Base-by-base conservation (phyloP, 2,329 filamentous ascomycete species). In the Apiospora hydei region DNA sequence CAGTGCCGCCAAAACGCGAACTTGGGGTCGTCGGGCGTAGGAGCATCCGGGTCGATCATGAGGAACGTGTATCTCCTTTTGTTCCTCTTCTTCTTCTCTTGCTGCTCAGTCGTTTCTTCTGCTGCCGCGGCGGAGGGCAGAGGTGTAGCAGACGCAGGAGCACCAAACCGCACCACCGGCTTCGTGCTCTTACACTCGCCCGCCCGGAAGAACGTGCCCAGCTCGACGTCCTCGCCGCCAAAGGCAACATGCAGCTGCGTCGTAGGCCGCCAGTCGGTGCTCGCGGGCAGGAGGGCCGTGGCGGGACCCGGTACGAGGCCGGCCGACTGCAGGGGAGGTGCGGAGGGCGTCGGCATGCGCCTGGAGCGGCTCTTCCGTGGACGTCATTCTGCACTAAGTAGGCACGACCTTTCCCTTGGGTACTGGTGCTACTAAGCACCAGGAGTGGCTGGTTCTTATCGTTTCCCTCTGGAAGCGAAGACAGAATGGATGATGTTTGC, bases 1-100 rank as follows among this genome's bases (percentile, higher is more conserved):
- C 86, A 89, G 75, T 89, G 87, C 26, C 87, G 81, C 86, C 87
- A 89, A 75, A 86, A 88, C 0, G 86, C 85, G 75, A 87, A 88
- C 75, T 86, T 88, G 7, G 86, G 86, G 69, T 89, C 85, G 47
- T 87, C 85, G 0, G 87, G 88, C 0, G 86, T 88, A 0, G 88
- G 88, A 26, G 87, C 87, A 72, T 89, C 88, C 0, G 87, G 87
- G 71, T 89, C 88, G 30, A 88, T 81, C 53, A 89, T 81, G 74
- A 89, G 79, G 69, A 88, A 79, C 47, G 84, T 82, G 77, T 87
- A 89, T 34, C 75, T 81, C 1, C 85, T n/a, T n/a, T n/a, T n/a
- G n/a, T n/a, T 85, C 30, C 78, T 76, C 4, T 77, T 74, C 72
- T 79, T 81, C 73, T 80, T 85, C 83, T 16, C 76, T 77, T 11